phyloP scores from a whole-genome alignment of 164 flowering plant species.

The Dillenia suffruticosa region DNA sequence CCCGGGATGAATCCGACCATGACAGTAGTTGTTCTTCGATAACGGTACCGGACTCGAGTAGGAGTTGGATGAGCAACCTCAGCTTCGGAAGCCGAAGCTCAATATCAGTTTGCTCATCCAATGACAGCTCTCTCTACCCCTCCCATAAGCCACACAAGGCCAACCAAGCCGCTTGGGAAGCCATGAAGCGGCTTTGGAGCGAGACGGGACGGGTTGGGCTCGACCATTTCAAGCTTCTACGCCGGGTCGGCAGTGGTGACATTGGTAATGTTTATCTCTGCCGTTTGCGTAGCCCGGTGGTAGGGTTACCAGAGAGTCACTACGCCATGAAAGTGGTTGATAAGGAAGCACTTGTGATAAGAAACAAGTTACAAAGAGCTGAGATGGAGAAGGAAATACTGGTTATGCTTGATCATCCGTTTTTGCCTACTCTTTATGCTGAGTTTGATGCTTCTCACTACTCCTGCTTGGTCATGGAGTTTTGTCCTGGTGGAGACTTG shows the following conservation, averaged over 20 bases:
- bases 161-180: conserved; percentile 76
- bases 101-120: conserved; percentile 33
- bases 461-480: conserved; percentile 90
- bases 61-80: conserved; percentile 63
- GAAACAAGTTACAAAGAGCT: conserved; percentile 72
- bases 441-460: conserved; percentile 77
- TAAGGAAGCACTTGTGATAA: conserved; percentile 59
- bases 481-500: conserved; percentile 87
- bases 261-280: conserved; percentile 79
- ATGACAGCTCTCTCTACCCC: conserved; percentile 10
- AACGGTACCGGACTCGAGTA: conserved; percentile 53
- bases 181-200: conserved; percentile 46
- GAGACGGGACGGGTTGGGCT: conserved; percentile 49
- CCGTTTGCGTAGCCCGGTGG: conserved; percentile 43
- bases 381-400: conserved; percentile 84
- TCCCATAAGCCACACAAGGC: conserved; percentile 72
- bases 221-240: conserved; percentile 62
- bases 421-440: conserved; percentile 76
- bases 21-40: conserved; percentile 64
- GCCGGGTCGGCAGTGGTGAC: conserved; percentile 74
- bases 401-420: conserved; percentile 80
- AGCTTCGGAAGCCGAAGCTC: conserved; percentile 65
- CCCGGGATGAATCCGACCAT: conserved; percentile 47
- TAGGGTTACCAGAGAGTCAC: conserved; percentile 34
- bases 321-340: conserved; percentile 96